Evolutionary conservation across 768 basidiomycete species (phyloP).

Genomic region (Leccinellum rugosiceps): DNA sequence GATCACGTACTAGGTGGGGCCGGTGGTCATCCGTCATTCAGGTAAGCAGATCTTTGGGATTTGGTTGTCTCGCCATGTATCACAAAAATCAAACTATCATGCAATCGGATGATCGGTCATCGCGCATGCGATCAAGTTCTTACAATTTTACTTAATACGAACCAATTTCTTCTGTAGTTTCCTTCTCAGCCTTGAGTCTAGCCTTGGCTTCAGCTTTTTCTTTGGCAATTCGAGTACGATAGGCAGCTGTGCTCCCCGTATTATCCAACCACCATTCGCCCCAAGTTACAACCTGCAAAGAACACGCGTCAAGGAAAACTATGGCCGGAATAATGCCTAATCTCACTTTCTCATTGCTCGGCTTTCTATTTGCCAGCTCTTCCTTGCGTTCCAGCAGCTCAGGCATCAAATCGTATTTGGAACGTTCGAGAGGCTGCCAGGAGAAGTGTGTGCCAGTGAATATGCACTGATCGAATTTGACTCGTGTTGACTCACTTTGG

Average conservation of each 20-base stretch:
- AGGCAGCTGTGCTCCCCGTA: slow-evolving; percentile 12
- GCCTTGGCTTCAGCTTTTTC: slow-evolving; percentile 7
- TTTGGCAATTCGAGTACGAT: slow-evolving; percentile 9
- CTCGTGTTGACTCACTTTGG: neutral
- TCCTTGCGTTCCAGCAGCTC: slow-evolving; percentile 7
- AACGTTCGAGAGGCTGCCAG: slow-evolving; percentile 11
- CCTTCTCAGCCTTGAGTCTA: neutral
- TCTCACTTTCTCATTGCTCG: neutral
- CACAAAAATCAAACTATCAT: no score
- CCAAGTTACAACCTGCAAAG: slow-evolving; percentile 3
- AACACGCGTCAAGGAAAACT: neutral
- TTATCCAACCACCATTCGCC: slow-evolving; percentile 14
- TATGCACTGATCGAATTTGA: neutral
- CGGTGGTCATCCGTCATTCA: no score
- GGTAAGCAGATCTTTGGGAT: no score
- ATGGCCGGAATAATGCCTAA: neutral
- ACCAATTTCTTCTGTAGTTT: neutral
- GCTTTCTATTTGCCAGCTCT: neutral
- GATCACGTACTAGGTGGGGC: no score
- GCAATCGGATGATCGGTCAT: neutral
- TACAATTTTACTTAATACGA: no score
- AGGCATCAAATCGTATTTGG: slow-evolving; percentile 10
- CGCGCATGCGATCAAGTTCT: neutral
- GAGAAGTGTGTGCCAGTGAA: neutral
- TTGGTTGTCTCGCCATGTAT: no score